These are phyloP conservation scores for Geotrichum macrosporum DNA, from an alignment of 1,139 yeast species.

Conservation along the genomic window DNA sequence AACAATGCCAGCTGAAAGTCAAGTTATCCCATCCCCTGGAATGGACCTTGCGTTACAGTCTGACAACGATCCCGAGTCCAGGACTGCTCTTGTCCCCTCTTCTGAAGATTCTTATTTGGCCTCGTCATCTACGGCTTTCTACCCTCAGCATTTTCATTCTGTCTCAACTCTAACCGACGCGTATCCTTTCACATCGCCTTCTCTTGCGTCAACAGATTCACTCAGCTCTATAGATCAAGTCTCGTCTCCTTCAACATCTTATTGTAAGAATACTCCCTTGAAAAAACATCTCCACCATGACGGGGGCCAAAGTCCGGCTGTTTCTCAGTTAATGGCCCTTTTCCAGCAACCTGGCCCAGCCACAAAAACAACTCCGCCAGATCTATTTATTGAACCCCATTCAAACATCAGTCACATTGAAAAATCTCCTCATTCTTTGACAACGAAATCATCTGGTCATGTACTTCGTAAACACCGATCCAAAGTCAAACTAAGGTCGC, in stretches of 20 bases:
- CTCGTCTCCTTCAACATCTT: neutral
- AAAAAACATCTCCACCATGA: neutral
- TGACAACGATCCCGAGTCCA: too few species aligned
- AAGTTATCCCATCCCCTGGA: too few species aligned
- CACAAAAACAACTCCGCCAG: neutral
- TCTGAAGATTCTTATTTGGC: neutral
- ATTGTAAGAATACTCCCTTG: neutral
- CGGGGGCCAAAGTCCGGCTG: conserved; percentile 1
- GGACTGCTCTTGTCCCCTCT: too few species aligned
- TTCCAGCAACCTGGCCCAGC: conserved; percentile 1
- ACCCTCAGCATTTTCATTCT: neutral
- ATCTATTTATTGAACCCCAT: too few species aligned
- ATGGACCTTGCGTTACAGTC: too few species aligned
- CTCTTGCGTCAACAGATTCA: neutral
- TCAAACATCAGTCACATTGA: neutral
- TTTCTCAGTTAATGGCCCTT: conserved; percentile 3
- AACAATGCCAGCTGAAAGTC: too few species aligned
- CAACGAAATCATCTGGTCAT: too few species aligned
- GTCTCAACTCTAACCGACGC: conserved; percentile 1
- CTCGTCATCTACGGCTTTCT: neutral
- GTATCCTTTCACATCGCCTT: neutral
- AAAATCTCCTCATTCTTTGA: too few species aligned
- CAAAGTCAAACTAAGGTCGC: neutral
- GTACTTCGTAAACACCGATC: conserved; percentile 3
- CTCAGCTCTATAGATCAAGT: neutral